Evolutionary conservation across 2,329 filamentous ascomycete species (phyloP).

Genomic region (Pseudogymnoascus sp.): DNA sequence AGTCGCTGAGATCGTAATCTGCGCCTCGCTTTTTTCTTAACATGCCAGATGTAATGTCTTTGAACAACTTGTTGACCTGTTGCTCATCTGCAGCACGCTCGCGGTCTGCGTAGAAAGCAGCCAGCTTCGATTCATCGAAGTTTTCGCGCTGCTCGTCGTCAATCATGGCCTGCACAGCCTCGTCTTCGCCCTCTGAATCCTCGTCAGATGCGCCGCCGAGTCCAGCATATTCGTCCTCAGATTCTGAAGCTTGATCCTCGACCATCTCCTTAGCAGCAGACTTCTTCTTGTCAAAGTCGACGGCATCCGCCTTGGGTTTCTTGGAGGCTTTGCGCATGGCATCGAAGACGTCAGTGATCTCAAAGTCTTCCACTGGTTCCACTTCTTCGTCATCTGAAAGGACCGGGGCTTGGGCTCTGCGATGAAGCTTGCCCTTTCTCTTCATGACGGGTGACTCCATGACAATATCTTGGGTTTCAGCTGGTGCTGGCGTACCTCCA

Average conservation of each 20-base stretch:
- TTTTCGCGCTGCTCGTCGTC: slow-evolving; percentile 72
- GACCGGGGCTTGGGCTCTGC: slow-evolving; percentile 35
- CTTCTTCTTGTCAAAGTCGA: slow-evolving; percentile 71
- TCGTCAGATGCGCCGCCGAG: slow-evolving; percentile 86
- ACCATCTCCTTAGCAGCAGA: slow-evolving; percentile 83
- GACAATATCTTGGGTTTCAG: slow-evolving; percentile 30
- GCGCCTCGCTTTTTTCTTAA: slow-evolving; percentile 75
- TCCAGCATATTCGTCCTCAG: slow-evolving; percentile 95
- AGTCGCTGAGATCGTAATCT: slow-evolving; percentile 81
- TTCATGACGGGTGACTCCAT: slow-evolving; percentile 59
- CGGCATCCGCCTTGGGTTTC: slow-evolving; percentile 41
- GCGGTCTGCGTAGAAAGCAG: slow-evolving; percentile 70
- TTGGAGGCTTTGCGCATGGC: slow-evolving; percentile 62
- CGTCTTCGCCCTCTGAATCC: slow-evolving; percentile 68
- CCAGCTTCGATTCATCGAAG: slow-evolving; percentile 73
- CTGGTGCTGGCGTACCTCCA: slow-evolving; percentile 30
- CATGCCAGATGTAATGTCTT: slow-evolving; percentile 83
- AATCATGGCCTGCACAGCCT: slow-evolving; percentile 70
- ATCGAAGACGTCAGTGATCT: slow-evolving; percentile 34
- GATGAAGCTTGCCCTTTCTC: slow-evolving; percentile 51
- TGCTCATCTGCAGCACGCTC: slow-evolving; percentile 77
- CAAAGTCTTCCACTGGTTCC: slow-evolving; percentile 30
- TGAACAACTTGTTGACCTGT: slow-evolving; percentile 82
- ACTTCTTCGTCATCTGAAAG: slow-evolving; percentile 33
- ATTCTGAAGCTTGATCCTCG: slow-evolving; percentile 91